A percentile compares a stretch with the other conserved stretches of the same genome.
Evolutionary conservation across 257 asterid genomes (phyloP).

Genomic region (Fraxinus anomala): DNA sequence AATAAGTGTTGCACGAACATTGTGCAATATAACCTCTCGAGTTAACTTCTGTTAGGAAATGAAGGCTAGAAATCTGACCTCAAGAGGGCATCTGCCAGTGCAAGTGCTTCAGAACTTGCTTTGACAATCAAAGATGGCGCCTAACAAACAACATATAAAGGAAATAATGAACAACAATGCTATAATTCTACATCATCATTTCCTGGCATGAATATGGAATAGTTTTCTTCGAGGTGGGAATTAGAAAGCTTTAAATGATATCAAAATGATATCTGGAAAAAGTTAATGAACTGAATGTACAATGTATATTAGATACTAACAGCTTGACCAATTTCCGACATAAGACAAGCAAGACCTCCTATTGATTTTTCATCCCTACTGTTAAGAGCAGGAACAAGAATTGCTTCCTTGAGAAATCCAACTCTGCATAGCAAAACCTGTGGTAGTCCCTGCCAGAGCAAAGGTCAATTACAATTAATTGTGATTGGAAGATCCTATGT

Average conservation of each 20-base stretch:
- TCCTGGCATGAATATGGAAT: background rate
- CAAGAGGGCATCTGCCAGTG: slow-evolving; percentile 68
- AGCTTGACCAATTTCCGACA: slow-evolving; percentile 94
- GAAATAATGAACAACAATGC: background rate
- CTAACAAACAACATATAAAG: slow-evolving; percentile 44
- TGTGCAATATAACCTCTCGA: slow-evolving; percentile 13
- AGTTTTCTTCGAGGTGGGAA: slow-evolving; percentile 11
- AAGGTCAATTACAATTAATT: slow-evolving; percentile 26
- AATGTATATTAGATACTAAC: slow-evolving; percentile 50
- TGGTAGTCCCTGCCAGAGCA: slow-evolving; percentile 64
- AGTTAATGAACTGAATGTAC: background rate
- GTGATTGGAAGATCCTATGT: slow-evolving; percentile 18
- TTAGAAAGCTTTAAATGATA: slow-evolving; percentile 3
- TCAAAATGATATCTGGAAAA: slow-evolving; percentile 17
- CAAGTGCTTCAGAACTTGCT: slow-evolving; percentile 73
- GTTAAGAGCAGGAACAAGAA: slow-evolving; percentile 77
- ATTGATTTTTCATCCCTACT: slow-evolving; percentile 75
- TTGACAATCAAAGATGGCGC: slow-evolving; percentile 72
- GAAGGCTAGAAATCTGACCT: slow-evolving; percentile 52
- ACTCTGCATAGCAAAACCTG: slow-evolving; percentile 68
- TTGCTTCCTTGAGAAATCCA: slow-evolving; percentile 73
- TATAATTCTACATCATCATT: background rate
- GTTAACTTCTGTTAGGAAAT: slow-evolving; percentile 9
- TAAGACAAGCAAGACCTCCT: slow-evolving; percentile 78
- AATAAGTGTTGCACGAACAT: background rate